Percentiles rank a stretch among this genome's conserved stretches.
phyloP scores from a whole-genome alignment of 169 alveolate genomes.

The Hammondia hammondi region DNA sequence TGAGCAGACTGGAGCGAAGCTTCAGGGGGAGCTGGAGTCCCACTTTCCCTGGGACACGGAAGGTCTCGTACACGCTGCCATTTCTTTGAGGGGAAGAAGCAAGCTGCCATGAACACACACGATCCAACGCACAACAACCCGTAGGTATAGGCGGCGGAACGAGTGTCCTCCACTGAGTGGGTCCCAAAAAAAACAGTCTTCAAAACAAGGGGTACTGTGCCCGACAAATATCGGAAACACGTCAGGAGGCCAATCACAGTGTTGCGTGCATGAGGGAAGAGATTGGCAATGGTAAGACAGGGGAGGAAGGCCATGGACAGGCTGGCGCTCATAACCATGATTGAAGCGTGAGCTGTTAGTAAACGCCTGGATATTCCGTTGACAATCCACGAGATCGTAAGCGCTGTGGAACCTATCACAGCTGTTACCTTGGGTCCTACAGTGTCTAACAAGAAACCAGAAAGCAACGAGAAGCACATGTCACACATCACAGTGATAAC shows the following conservation, averaged over 20 bases:
- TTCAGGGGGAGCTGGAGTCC: not conserved
- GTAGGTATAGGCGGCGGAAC: not conserved
- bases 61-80: not conserved
- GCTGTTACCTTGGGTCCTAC: slow-evolving; percentile 23
- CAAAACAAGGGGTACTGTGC: slow-evolving; percentile 3
- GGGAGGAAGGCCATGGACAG: slow-evolving; percentile 31
- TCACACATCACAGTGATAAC: not conserved
- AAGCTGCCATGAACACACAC: not conserved
- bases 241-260: not conserved
- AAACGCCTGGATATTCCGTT: not conserved
- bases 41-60: not conserved
- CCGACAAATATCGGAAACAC: not conserved
- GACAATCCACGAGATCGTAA: not conserved
- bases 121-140: not conserved
- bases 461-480: not conserved
- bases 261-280: slow-evolving; percentile 16
- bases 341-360: not conserved
- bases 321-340: not conserved
- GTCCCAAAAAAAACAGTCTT: not conserved
- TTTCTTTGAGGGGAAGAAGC: not conserved
- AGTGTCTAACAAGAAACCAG: not conserved
- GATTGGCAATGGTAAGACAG: slow-evolving; percentile 20
- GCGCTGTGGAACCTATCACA: not conserved
- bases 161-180: not conserved
- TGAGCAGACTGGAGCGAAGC: not conserved